A percentile compares a stretch with the other conserved stretches of the same genome.
These are phyloP conservation scores for Lepidium africanum DNA, from an alignment of 345 rosid species.

Conservation along the genomic window DNA sequence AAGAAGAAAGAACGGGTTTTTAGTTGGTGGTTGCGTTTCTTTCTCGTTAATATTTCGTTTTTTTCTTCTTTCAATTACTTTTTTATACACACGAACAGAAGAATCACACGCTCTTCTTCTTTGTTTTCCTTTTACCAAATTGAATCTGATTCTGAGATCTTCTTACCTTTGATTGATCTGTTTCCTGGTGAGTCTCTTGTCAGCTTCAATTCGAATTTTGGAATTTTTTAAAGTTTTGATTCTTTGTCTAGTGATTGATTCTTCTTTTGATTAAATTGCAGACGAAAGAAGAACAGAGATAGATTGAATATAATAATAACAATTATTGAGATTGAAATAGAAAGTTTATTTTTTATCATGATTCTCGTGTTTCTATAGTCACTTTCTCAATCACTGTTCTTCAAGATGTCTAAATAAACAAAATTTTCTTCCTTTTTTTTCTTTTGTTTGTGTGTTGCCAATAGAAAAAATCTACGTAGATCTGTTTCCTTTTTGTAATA, in stretches of 20 bases:
- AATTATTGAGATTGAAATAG: not conserved
- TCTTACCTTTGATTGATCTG: constrained; percentile 10
- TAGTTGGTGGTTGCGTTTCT: constrained; percentile 43
- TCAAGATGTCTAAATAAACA: constrained; percentile 7
- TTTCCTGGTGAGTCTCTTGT: constrained; percentile 18
- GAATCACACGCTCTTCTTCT: not conserved
- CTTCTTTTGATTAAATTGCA: constrained; percentile 16
- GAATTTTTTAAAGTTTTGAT: constrained; percentile 6
- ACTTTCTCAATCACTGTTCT: constrained; percentile 18
- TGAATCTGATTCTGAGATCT: constrained; percentile 21
- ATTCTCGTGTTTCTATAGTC: constrained; percentile 26
- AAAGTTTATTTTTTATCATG: constrained; percentile 9
- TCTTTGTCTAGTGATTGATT: constrained; percentile 10
- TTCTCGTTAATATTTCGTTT: constrained; percentile 6
- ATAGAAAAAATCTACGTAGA: constrained; percentile 23
- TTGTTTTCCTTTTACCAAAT: not conserved
- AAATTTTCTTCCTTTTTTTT: not conserved
- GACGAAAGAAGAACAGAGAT: not conserved
- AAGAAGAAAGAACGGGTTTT: constrained; percentile 41
- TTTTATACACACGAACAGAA: constrained; percentile 1
- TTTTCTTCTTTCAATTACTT: not conserved
- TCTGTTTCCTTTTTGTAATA: constrained; percentile 20
- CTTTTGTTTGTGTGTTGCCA: not conserved
- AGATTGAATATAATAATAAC: not conserved
- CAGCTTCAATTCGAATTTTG: constrained; percentile 13